phyloP scores from a whole-genome alignment of 176 grass and related monocot genomes.

The Urochloa ruziziensis region DNA sequence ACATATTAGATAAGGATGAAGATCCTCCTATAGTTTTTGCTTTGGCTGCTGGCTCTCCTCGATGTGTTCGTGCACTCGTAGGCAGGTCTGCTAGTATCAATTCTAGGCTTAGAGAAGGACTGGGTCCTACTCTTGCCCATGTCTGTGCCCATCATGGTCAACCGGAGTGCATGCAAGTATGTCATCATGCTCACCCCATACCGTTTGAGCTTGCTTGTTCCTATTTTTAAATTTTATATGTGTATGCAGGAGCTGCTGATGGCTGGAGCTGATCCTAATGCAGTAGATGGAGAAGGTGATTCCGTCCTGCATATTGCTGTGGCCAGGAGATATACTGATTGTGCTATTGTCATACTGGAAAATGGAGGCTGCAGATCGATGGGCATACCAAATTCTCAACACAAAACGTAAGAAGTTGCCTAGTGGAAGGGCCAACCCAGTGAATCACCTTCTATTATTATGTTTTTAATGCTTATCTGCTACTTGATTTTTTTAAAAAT shows the following conservation, averaged over 20 bases:
- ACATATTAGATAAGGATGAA: conserved; percentile 88
- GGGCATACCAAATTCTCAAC: conserved; percentile 67
- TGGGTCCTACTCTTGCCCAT: conserved; percentile 86
- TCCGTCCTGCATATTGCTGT: conserved; percentile 90
- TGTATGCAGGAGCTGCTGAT: conserved; percentile 79
- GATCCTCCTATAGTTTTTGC: conserved; percentile 94
- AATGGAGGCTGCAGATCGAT: conserved; percentile 97
- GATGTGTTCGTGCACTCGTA: conserved; percentile 82
- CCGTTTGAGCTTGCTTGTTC: conserved; percentile 25
- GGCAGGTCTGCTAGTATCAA: conserved; percentile 69
- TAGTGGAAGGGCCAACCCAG: background rate
- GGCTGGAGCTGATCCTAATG: conserved; percentile 94
- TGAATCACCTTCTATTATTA: conserved; percentile 21
- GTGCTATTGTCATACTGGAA: conserved; percentile 92
- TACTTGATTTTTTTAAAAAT: background rate
- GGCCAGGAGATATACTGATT: conserved; percentile 84
- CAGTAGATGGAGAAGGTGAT: conserved; percentile 87
- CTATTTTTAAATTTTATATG: conserved; percentile 23
- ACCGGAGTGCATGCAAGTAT: conserved; percentile 92
- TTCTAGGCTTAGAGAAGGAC: conserved; percentile 76
- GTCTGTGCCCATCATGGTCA: conserved; percentile 97
- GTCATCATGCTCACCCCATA: conserved; percentile 20
- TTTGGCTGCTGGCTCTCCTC: conserved; percentile 87
- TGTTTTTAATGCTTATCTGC: conserved; percentile 11
- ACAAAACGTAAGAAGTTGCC: conserved; percentile 79